Evolutionary conservation across 768 basidiomycete species (phyloP), one percentile per base, ranked within the genome.

Genomic region (Kwoniella heveanensis): DNA sequence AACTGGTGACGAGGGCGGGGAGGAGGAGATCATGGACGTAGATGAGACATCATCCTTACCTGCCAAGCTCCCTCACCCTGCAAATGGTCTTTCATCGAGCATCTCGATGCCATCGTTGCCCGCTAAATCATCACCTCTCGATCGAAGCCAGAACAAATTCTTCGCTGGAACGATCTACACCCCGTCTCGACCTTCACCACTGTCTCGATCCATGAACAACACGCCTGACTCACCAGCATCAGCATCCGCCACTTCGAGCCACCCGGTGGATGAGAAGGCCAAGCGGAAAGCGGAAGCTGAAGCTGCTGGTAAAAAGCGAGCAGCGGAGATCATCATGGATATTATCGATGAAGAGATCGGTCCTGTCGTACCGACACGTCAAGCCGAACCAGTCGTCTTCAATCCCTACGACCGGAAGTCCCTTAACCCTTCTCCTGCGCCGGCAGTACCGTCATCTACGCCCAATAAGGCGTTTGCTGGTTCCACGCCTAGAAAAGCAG

Each of bases 371-470:
- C 57, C 57, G 15, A 49, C 59, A 0, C 19, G 49, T 8, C 29
- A 64, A 32, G 26, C 57, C 8, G 66, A 70, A 25, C 63, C 57
- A 17, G 54, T 72, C 25, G 62, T 76, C 47, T 59, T 73, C 64
- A 76, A 76, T 27, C 74, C 74, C 22, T 76, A 76, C 49, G 69
- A 76, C 29, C 37, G 57, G 5, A 62, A 59, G 10, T 65, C 68
- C 3, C 24, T 54, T 10, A 57, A 57, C 39, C 59, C 60, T 26
- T 22, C 60, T 0, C 47, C 60, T 25, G 29, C 59, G 7, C 57
- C 65, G 19, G 54, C 60, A 13, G 60, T 64, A 22, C 62, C 65
- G 7, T 44, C 56, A 19, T 30, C 65, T 37, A 21, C 32, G 13
- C 60, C 58, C 2, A 53, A 47, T 27, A 56, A 49, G 24, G 44